phyloP scores from a whole-genome alignment of 2,329 filamentous ascomycete genomes.

The Herpotrichia juniperi region DNA sequence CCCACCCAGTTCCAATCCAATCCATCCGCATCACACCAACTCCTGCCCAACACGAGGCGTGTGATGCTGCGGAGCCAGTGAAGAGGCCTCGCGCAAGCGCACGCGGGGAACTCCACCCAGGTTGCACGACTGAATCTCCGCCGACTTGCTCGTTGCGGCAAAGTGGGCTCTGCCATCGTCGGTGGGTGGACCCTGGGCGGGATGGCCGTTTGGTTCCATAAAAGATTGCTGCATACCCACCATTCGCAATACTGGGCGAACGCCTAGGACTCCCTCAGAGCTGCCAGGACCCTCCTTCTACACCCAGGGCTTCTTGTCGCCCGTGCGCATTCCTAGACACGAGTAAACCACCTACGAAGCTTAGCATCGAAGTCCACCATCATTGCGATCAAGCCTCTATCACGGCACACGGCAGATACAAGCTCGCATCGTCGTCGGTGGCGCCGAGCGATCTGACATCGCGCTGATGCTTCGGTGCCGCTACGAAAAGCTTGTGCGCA shows the following conservation, averaged over 20 bases:
- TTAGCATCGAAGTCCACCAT: neutral
- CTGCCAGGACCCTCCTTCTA: neutral
- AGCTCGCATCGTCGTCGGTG: neutral
- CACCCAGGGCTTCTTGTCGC: neutral
- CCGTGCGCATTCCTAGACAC: neutral
- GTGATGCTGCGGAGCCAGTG: neutral
- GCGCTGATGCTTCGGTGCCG: neutral
- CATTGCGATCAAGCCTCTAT: neutral
- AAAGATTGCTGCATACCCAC: too few species aligned
- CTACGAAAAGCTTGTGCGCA: neutral
- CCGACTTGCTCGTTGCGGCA: neutral
- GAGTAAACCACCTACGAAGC: too few species aligned
- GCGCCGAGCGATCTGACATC: neutral
- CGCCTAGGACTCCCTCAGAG: too few species aligned
- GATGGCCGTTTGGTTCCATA: too few species aligned
- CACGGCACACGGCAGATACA: neutral
- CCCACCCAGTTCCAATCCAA: neutral
- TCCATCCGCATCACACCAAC: neutral
- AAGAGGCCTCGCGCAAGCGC: neutral
- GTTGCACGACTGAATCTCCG: neutral
- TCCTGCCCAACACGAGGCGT: neutral
- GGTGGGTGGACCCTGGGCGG: neutral
- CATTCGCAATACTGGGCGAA: too few species aligned
- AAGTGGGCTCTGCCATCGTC: neutral
- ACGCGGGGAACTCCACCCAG: neutral